These are phyloP conservation scores for Haematococcus sp. DNA, from an alignment of 139 green algal genomes.

Conservation along the genomic window DNA sequence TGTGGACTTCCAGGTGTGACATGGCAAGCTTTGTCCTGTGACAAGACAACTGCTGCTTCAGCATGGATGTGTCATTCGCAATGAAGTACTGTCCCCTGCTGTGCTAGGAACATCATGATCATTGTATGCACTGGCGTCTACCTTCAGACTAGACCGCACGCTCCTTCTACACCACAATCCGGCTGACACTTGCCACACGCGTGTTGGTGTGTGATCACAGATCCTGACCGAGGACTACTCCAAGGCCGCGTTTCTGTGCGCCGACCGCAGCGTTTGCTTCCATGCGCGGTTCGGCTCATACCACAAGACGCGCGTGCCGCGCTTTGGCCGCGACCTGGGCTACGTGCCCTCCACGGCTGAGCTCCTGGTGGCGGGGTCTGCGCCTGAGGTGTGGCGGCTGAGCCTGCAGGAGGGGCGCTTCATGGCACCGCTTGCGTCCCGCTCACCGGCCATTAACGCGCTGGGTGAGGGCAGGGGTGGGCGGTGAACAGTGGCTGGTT, in stretches of 20 bases:
- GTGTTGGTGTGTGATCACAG: constrained; percentile 44
- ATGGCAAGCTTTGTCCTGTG: no score
- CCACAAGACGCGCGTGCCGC: constrained; percentile 75
- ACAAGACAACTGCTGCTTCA: no score
- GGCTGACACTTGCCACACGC: neutral
- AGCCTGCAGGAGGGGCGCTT: constrained; percentile 91
- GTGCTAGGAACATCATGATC: no score
- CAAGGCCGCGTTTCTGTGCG: constrained; percentile 92
- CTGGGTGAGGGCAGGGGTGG: constrained; percentile 50
- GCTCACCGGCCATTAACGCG: constrained; percentile 76
- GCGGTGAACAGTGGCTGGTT: no score
- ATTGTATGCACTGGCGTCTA: neutral
- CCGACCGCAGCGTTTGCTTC: constrained; percentile 82
- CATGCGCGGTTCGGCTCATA: constrained; percentile 92
- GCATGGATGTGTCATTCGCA: no score
- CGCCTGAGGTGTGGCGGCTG: constrained; percentile 68
- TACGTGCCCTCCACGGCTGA: constrained; percentile 79
- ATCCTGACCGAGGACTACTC: constrained; percentile 92
- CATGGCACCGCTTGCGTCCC: constrained; percentile 65
- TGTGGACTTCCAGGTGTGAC: constrained; percentile 85
- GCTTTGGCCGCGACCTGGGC: constrained; percentile 75
- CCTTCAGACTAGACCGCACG: neutral
- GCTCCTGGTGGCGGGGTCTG: constrained; percentile 77
- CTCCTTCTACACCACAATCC: neutral
- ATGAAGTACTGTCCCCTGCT: no score